Conservation (phyloP, 176 grass and related monocot genomes). For the Avena insularis region DNA sequence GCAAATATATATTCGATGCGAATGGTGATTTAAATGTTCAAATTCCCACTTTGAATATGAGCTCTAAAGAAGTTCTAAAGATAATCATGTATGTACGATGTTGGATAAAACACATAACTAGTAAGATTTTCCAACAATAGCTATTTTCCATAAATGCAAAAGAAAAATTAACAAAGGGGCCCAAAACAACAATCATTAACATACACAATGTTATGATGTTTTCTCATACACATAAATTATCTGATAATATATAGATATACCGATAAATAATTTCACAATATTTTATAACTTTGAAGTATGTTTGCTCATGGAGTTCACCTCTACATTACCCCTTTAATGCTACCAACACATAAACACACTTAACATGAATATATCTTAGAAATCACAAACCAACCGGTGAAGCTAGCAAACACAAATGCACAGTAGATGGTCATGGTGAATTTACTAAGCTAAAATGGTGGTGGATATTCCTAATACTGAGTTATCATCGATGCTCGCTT, state of each 20-base stretch:
- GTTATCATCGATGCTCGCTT: too few relatives aligned
- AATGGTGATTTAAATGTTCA: background rate
- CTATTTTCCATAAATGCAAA: background rate
- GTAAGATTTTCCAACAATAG: background rate
- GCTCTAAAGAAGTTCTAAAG: background rate
- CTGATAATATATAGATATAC: background rate
- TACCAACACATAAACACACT: too few relatives aligned
- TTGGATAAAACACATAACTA: background rate
- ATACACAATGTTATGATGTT: background rate
- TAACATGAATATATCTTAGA: too few relatives aligned
- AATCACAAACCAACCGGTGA: too few relatives aligned
- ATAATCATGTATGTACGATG: background rate
- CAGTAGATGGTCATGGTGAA: too few relatives aligned
- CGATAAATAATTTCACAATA: background rate
- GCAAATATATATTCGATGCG: background rate
- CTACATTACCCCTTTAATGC: too few relatives aligned
- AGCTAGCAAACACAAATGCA: too few relatives aligned
- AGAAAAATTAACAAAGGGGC: background rate
- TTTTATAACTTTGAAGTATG: background rate
- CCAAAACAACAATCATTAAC: background rate
- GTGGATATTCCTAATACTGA: too few relatives aligned
- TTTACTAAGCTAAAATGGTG: too few relatives aligned
- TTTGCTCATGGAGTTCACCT: background rate
- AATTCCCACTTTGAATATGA: background rate
- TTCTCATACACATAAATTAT: background rate